These are phyloP conservation scores for Prorocentrum cordatum DNA, from an alignment of 169 alveolate genomes.

Conservation along the genomic window DNA sequence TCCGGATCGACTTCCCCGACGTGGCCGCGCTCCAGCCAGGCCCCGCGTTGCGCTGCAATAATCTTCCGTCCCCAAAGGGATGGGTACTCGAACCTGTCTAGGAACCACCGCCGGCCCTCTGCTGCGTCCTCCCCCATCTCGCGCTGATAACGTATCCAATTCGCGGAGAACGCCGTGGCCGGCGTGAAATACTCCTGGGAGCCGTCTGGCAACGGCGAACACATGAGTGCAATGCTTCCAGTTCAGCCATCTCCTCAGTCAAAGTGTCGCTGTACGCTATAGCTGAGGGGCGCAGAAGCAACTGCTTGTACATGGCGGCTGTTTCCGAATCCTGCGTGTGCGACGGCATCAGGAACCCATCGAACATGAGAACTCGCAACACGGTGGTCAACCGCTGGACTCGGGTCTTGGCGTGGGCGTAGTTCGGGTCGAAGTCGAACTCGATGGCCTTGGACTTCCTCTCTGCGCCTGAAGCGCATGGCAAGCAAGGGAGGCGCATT, in stretches of 20 bases:
- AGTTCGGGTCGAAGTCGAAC: not conserved
- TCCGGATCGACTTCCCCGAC: no score
- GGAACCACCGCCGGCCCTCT: not conserved
- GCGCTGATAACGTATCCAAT: not conserved
- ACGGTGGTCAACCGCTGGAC: not conserved
- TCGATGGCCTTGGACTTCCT: not conserved
- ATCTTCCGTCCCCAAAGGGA: slow-evolving; percentile 19
- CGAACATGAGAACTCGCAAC: not conserved
- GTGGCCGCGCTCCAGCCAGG: no score
- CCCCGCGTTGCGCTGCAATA: no score
- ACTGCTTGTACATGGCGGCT: not conserved
- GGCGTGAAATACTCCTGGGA: not conserved
- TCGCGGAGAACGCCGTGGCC: not conserved
- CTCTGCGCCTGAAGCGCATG: not conserved
- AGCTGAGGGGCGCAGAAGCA: not conserved
- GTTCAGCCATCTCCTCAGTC: not conserved
- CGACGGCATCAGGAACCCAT: slow-evolving; percentile 12
- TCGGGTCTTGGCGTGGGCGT: not conserved
- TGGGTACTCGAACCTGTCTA: not conserved
- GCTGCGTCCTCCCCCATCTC: not conserved
- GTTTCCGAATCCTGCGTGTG: not conserved
- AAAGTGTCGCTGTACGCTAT: not conserved
- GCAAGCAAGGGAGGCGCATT: no score
- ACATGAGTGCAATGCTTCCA: not conserved
- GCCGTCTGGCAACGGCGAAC: not conserved